Percentiles rank a stretch among this genome's conserved stretches.
Evolutionary conservation across 2,329 filamentous ascomycete genomes (phyloP).

Genomic region (Penicillium sp.): DNA sequence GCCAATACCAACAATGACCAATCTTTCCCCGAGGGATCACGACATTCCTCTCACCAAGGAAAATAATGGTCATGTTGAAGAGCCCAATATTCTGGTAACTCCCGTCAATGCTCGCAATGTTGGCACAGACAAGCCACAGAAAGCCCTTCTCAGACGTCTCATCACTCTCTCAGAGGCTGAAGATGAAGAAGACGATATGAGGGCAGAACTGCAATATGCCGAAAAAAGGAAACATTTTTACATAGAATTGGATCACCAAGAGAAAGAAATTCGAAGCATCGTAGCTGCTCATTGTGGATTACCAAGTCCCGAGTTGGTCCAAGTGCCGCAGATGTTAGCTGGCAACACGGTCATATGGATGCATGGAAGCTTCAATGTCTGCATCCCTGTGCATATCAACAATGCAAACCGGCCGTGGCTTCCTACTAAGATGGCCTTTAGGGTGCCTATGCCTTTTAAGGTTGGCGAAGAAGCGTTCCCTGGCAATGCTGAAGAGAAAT

Average conservation of each 20-base stretch:
- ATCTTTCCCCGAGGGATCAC: too few relatives aligned
- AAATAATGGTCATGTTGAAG: too few relatives aligned
- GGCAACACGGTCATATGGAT: slow-evolving; percentile 17
- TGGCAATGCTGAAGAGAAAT: slow-evolving; percentile 26
- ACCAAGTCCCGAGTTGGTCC: background rate
- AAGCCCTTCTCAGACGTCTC: background rate
- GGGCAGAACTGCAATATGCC: background rate
- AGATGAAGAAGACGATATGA: slow-evolving; percentile 15
- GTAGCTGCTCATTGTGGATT: background rate
- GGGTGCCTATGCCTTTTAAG: slow-evolving; percentile 23
- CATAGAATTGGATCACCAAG: background rate
- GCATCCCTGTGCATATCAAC: slow-evolving; percentile 20
- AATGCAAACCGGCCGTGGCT: background rate
- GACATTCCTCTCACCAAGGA: too few relatives aligned
- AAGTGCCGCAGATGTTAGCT: background rate
- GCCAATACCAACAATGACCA: too few relatives aligned
- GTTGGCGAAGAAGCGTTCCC: slow-evolving; percentile 20
- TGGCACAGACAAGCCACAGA: background rate
- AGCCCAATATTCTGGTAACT: too few relatives aligned
- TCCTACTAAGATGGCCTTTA: slow-evolving; percentile 16
- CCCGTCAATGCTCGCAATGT: too few relatives aligned
- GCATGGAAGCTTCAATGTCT: slow-evolving; percentile 27
- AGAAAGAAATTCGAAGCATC: background rate
- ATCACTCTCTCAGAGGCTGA: background rate
- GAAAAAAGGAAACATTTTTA: background rate